Base-by-base conservation (phyloP, 768 basidiomycete genomes). In the Lentinus tigrinus region DNA sequence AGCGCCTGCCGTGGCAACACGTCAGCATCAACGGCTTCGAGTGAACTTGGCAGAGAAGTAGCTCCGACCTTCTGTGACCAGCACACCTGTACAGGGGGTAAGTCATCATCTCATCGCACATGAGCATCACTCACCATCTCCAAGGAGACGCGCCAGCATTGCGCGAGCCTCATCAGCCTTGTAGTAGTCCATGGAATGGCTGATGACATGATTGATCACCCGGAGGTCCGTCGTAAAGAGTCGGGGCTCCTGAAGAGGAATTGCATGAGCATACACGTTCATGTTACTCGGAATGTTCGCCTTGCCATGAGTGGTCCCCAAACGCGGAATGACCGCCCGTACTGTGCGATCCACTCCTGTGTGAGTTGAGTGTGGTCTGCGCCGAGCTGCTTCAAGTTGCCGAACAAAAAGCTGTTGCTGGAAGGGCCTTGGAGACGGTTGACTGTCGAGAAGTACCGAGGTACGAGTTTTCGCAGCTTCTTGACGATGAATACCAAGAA, bases 171-270 rank as follows among this genome's bases (percentile, higher is more conserved):
- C 62, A 9, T 74, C 72, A 0, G 86, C 77, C 60, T 88, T 90
- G 54, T 81, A 79, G 58, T 85, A 90, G 44, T 75, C 72, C 34
- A 78, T 69, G 26, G 72, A 72, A 52, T 86, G 82, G 59, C 78
- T 76, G 9, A 92, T 72, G 47, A 93, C 73, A 62, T 91, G 84
- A 43, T 79, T 78, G 36, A 91, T 40, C 0, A 87, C 89, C 31
- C 81, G 80, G 0, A 81, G 73, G 63, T 91, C 90, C 53, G 75
- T 69, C 0, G 59, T 55, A 43, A 50, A 60, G 16, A 56, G 34
- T n/a, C 58, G 52, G 9, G 60, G 52, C 2, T 23, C 37, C 63
- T 64, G 40, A 11, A 52, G 28, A 31, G 1, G n/a, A n/a, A n/a
- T n/a, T n/a, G n/a, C n/a, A n/a, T n/a, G n/a, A n/a, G n/a, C n/a